Evolutionary conservation across 1,139 yeast genomes (phyloP).

Genomic region (Nakaseomyces bracarensis): DNA sequence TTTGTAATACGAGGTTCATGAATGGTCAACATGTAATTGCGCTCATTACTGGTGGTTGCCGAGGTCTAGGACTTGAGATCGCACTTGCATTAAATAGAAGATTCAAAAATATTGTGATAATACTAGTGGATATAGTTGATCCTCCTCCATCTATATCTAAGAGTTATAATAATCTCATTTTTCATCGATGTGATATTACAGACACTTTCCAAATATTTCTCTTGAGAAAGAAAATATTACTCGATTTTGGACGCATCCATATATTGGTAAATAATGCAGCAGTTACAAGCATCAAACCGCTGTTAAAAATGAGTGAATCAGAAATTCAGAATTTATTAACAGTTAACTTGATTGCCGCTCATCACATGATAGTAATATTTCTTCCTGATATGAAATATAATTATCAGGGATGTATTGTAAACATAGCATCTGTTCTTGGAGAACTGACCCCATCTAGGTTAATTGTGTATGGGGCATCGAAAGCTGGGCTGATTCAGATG

Average conservation of each 20-base stretch:
- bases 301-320: slow-evolving; percentile 45
- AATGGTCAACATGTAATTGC: slow-evolving; percentile 33
- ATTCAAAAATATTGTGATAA: slow-evolving; percentile 39
- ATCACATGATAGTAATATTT: slow-evolving; percentile 60
- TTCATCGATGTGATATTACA: slow-evolving; percentile 64
- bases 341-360: slow-evolving; percentile 62
- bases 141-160: slow-evolving; percentile 34
- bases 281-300: slow-evolving; percentile 49
- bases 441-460: slow-evolving; percentile 75
- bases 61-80: slow-evolving; percentile 69
- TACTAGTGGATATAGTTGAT: slow-evolving; percentile 51
- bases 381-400: slow-evolving; percentile 61
- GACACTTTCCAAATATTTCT: slow-evolving; percentile 37
- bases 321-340: slow-evolving; percentile 55
- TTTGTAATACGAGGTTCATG: not conserved
- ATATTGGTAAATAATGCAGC: slow-evolving; percentile 82
- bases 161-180: slow-evolving; percentile 38
- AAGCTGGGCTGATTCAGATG: slow-evolving; percentile 74
- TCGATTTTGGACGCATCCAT: slow-evolving; percentile 45
- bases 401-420: slow-evolving; percentile 67
- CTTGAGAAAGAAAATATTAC: slow-evolving; percentile 35
- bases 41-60: slow-evolving; percentile 74
- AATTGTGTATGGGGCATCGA: slow-evolving; percentile 79
- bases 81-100: slow-evolving; percentile 38
- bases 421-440: slow-evolving; percentile 77